These are phyloP conservation scores for Diaporthe citrichinensis DNA, from an alignment of 2,329 filamentous ascomycete genomes.

Conservation along the genomic window DNA sequence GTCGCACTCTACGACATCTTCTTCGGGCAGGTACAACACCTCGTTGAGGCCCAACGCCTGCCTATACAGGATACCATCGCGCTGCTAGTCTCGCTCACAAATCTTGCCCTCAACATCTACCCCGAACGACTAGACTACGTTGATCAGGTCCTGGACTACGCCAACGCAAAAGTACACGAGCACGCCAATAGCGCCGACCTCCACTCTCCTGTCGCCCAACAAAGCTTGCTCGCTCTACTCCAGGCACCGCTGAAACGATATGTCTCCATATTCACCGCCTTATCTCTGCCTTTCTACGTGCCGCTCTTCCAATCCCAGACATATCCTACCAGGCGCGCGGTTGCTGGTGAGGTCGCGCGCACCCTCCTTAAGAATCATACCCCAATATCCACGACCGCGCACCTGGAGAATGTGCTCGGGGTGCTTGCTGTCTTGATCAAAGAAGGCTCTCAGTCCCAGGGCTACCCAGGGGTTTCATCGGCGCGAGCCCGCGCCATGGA, in stretches of 20 bases:
- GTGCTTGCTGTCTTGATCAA: conserved; percentile 93
- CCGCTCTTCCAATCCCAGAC: conserved; percentile 92
- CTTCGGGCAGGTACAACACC: conserved; percentile 93
- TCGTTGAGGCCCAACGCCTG: conserved; percentile 91
- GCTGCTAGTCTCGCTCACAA: conserved; percentile 91
- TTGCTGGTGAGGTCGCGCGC: conserved; percentile 89
- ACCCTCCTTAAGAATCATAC: conserved; percentile 88
- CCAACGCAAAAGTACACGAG: conserved; percentile 86
- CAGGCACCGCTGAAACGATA: conserved; percentile 92
- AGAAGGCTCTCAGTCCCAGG: conserved; percentile 89
- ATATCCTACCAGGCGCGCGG: conserved; percentile 90
- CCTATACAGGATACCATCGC: conserved; percentile 96
- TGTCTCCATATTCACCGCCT: conserved; percentile 93
- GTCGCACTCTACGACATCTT: conserved; percentile 97
- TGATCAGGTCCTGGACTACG: conserved; percentile 92
- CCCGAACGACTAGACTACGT: conserved; percentile 94
- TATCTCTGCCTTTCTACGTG: conserved; percentile 92
- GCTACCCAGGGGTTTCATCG: conserved; percentile 86
- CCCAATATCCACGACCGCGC: conserved; percentile 80
- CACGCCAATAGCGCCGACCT: conserved; percentile 96
- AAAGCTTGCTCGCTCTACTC: conserved; percentile 90
- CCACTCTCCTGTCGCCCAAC: conserved; percentile 88
- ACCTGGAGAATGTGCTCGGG: conserved; percentile 90
- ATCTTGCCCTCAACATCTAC: conserved; percentile 96
- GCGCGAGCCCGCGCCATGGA: conserved; percentile 80